Evolutionary conservation across 345 rosid species (phyloP).

Genomic region (Populus ilicifolia): DNA sequence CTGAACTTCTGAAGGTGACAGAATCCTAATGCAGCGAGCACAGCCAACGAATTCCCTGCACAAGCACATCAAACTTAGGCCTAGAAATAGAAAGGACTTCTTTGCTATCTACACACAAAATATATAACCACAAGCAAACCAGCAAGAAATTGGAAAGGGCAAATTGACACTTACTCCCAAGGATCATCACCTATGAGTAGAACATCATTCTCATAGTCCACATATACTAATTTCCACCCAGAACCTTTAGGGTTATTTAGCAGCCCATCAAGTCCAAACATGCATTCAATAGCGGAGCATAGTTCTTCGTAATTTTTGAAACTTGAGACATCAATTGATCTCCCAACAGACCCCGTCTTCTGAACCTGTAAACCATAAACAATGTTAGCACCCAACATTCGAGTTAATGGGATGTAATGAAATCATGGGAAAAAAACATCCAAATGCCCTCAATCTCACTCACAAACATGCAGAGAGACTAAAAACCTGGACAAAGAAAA

Average conservation of each 20-base stretch:
- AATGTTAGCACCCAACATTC: not conserved
- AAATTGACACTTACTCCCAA: constrained; percentile 76
- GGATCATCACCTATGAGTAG: constrained; percentile 98
- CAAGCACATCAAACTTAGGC: not conserved
- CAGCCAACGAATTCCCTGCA: constrained; percentile 91
- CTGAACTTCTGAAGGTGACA: constrained; percentile 92
- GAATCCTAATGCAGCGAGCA: constrained; percentile 93
- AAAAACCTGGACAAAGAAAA: not conserved
- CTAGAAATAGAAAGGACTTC: not conserved
- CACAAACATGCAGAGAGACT: not conserved
- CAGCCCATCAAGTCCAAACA: constrained; percentile 93
- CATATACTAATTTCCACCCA: constrained; percentile 93
- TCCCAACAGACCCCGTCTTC: constrained; percentile 92
- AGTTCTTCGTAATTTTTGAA: constrained; percentile 78
- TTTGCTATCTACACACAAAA: not conserved
- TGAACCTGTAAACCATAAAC: constrained; percentile 62
- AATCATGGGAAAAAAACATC: not conserved
- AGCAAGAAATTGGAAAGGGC: not conserved
- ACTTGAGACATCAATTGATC: constrained; percentile 88
- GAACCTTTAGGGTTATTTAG: constrained; percentile 75
- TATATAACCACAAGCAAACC: not conserved
- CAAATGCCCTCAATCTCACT: not conserved
- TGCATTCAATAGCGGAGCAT: constrained; percentile 75
- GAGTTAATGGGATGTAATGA: too few relatives aligned
- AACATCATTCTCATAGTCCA: constrained; percentile 93